Base-by-base conservation (phyloP, 202 grass and related monocot species). In the Panicum virgatum region DNA sequence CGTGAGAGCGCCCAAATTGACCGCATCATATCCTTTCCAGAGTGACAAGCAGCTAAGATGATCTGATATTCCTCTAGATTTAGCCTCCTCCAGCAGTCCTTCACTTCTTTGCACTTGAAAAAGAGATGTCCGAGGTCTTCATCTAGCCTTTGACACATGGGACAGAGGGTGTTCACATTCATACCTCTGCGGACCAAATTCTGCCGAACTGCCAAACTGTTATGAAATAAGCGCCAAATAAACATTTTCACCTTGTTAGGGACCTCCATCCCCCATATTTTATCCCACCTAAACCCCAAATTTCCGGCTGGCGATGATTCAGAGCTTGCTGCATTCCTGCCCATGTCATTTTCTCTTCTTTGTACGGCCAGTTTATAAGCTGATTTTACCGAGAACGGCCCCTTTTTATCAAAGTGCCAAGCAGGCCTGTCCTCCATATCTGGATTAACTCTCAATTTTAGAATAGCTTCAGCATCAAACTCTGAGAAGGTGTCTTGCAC, bases 281-380 rank as follows among this genome's bases (percentile, higher is more conserved):
- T 23, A 8, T 19, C 53, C n/a, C 20, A 25, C 5, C 9, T 22
- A 10, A 57, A 11, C 8, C 9, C 7, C 14, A 14, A 44, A 44
- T 20, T 18, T 19, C n/a, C n/a, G n/a, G n/a, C 0, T 2, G n/a
- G n/a, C n/a, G 12, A 19, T 20, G 16, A 7, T 1, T 1, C 3
- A 1, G 53, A 25, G 4, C 9, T 11, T 44, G 9, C 3, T 44
- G n/a, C 53, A 12, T 57, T 9, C 0, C 15, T 23, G 0, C 42
- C 42, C 7, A 44, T 0, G 0, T 57, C 1, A 23, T 57, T 18
- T 48, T 48, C 14, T 1, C 3, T 14, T 18, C 4, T 18, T 48
- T 15, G 14, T 1, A 12, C 46, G 3, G 13, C 12, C 10, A 48
- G 2, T 44, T 69, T 5, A 6, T 23, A 66, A 6, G 63, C 63